Base-by-base conservation (phyloP, 2,329 filamentous ascomycete species). In the Raffaelea ambrosiae region DNA sequence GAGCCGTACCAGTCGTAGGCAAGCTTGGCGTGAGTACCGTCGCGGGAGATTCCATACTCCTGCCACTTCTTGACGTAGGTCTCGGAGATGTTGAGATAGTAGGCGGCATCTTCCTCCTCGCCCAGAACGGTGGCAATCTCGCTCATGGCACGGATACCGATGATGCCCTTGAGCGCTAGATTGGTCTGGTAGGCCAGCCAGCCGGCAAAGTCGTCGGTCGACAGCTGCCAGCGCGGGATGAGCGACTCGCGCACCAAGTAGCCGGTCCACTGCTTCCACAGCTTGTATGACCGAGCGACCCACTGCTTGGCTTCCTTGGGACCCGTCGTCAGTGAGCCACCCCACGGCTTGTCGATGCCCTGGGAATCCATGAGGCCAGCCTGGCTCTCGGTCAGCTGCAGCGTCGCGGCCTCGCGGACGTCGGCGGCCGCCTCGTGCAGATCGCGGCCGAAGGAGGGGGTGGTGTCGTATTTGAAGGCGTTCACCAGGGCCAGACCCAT, bases 121-220 rank as follows among this genome's bases (percentile, higher is more conserved):
- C 76, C 81, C 29, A 80, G 67, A 3, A 85, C 62, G 23, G 71
- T 66, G 3, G 84, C 75, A 10, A 88, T 70, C 55, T 84, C 78
- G 58, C 79, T 80, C 81, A 88, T 88, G 31, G 85, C 85, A 59
- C 84, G 82, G 64, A 88, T 87, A 21, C 85, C 85, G 50, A 89
- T 74, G 51, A 88, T 87, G 29, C 84, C 85, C 63, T 88, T 89
- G 38, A 88, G 67, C 1, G 84, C 84, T 43, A 89, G 67, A 55
- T 88, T 88, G 1, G 83, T 87, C 60, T 88, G 84, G 44, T 87
- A 76, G 10, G 82, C 77, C 41, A 88, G 70, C 76, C 81, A 84
- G 41, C 84, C 85, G 16, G 85, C 85, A 59, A 88, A 88, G 61
- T 89, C 85, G 57, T 89, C 85, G 11, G 85, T 89, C 44, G 78